A percentile compares a stretch with the other conserved stretches of the same genome.
These are phyloP conservation scores for Kurtzmaniella cleridarum DNA, from an alignment of 805 yeast species.

Conservation along the genomic window DNA sequence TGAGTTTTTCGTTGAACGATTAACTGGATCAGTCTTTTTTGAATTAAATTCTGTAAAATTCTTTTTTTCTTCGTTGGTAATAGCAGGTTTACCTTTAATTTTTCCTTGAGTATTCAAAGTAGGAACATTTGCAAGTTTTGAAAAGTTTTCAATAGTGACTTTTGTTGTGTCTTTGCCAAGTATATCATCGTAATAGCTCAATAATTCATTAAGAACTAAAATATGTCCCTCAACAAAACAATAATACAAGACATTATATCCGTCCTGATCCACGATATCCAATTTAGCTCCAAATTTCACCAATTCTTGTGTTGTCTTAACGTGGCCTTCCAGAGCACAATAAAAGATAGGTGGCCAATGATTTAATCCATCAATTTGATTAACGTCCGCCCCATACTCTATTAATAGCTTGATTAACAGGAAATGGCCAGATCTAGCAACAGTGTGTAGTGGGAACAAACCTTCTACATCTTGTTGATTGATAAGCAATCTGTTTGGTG, in stretches of 20 bases:
- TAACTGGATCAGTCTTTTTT: not conserved
- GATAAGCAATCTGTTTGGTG: constrained; percentile 15
- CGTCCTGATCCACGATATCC: constrained; percentile 68
- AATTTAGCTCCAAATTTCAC: constrained; percentile 70
- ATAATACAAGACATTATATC: constrained; percentile 75
- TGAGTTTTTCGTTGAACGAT: too few relatives aligned
- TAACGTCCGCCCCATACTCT: constrained; percentile 66
- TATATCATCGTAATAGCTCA: constrained; percentile 29
- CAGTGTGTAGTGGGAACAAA: constrained; percentile 79
- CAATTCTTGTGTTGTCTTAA: constrained; percentile 61
- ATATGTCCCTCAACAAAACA: constrained; percentile 95
- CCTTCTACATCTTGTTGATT: constrained; percentile 83
- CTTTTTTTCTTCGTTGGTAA: not conserved
- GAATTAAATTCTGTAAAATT: not conserved
- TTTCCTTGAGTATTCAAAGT: too few relatives aligned
- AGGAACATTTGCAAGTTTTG: too few relatives aligned
- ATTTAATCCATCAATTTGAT: constrained; percentile 76
- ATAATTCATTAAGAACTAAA: constrained; percentile 66
- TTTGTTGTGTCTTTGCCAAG: constrained; percentile 2
- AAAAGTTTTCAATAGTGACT: not conserved
- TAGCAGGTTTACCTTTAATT: too few relatives aligned
- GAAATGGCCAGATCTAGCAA: constrained; percentile 76
- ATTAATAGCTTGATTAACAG: constrained; percentile 64
- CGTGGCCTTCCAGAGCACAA: constrained; percentile 82
- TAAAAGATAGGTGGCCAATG: constrained; percentile 94